Percentiles rank a stretch among this genome's conserved stretches.
Conservation (phyloP, 2,329 filamentous ascomycete species). For the Aspergillus uvarum region DNA sequence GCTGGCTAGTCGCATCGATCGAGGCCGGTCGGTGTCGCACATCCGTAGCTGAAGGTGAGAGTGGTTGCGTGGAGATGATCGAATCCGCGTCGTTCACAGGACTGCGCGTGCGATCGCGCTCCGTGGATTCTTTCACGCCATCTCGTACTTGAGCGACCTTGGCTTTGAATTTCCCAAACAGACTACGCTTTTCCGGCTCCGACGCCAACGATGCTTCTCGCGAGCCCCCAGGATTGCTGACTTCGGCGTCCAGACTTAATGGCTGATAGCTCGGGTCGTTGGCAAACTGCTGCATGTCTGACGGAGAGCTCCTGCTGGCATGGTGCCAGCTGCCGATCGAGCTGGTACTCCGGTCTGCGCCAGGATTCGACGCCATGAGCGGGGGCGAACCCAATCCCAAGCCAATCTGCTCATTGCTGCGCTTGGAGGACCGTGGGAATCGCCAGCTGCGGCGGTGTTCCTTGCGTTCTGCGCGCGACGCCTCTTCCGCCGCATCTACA, state of each 20-base stretch:
- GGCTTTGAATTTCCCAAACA: constrained; percentile 64
- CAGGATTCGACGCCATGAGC: constrained; percentile 61
- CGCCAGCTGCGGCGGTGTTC: constrained; percentile 73
- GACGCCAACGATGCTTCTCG: constrained; percentile 18
- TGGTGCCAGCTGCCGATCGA: constrained; percentile 63
- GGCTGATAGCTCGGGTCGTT: constrained; percentile 37
- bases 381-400: constrained; percentile 45
- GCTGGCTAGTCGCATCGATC: constrained; percentile 27
- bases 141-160: constrained; percentile 57
- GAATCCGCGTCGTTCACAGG: constrained; percentile 45
- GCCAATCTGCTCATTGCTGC: constrained; percentile 55
- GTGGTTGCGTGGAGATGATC: constrained; percentile 32
- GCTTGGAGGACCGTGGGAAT: constrained; percentile 58
- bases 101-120: constrained; percentile 55
- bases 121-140: constrained; percentile 54
- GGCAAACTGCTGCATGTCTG: constrained; percentile 43
- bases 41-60: constrained; percentile 34
- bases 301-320: constrained; percentile 46
- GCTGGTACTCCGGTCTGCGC: constrained; percentile 65
- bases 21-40: constrained; percentile 22
- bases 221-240: constrained; percentile 31
- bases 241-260: constrained; percentile 40
- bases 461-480: constrained; percentile 56
- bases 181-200: constrained; percentile 57
- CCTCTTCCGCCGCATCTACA: constrained; percentile 69